Conservation (phyloP, 805 yeast species). For the Blastobotrys mokoenaii region DNA sequence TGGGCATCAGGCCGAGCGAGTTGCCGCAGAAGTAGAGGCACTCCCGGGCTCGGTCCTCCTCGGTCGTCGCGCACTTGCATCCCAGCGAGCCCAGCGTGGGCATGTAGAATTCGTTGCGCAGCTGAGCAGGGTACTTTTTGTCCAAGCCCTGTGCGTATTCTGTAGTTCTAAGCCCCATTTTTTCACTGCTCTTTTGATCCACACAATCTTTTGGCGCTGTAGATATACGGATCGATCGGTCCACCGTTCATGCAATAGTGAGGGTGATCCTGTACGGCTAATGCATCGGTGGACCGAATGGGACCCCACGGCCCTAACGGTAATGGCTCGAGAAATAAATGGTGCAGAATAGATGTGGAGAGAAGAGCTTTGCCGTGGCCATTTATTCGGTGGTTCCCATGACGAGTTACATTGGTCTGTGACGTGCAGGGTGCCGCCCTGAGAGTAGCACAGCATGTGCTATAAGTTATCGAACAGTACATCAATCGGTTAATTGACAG, state of each 20-base stretch:
- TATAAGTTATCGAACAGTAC: no score
- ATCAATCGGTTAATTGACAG: no score
- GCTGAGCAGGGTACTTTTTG: slow-evolving; percentile 28
- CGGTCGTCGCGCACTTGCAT: slow-evolving; percentile 4
- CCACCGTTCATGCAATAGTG: neutral
- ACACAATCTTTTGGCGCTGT: neutral
- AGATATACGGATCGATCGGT: neutral
- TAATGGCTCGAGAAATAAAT: no score
- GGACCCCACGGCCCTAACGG: neutral
- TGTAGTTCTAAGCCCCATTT: neutral
- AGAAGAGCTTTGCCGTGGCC: no score
- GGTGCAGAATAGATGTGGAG: no score
- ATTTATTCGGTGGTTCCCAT: no score
- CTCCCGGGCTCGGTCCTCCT: slow-evolving; percentile 11
- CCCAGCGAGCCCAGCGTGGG: slow-evolving; percentile 66
- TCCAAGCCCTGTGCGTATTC: slow-evolving; percentile 31
- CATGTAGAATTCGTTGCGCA: slow-evolving; percentile 43
- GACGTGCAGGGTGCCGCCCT: no score
- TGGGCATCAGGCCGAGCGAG: slow-evolving; percentile 89
- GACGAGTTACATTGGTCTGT: no score
- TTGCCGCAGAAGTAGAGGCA: slow-evolving; percentile 79
- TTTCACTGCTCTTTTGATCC: neutral
- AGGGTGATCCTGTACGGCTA: no score
- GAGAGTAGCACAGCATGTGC: no score
- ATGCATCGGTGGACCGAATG: no score